Evolutionary conservation across 345 rosid genomes (phyloP).

Genomic region (Eucalyptus sideroxylon): DNA sequence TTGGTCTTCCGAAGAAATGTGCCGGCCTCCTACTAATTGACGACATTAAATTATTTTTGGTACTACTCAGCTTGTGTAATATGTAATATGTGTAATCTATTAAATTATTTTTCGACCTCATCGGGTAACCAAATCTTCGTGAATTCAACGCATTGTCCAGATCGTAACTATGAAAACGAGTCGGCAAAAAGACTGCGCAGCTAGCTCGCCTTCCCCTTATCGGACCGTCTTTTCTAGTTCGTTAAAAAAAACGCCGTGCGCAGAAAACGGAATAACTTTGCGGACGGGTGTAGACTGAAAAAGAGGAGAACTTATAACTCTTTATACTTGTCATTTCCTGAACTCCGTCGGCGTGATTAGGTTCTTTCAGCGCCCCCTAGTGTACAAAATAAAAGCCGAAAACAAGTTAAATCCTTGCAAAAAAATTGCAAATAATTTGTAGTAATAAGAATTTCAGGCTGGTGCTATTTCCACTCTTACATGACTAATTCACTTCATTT

Average conservation of each 20-base stretch:
- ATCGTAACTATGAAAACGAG: not conserved
- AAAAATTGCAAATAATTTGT: not conserved
- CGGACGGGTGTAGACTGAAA: accelerated
- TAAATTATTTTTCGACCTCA: not conserved
- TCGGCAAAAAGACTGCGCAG: not conserved
- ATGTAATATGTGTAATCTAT: too few relatives aligned
- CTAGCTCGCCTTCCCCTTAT: not conserved
- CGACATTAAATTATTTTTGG: not conserved
- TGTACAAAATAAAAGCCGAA: not conserved
- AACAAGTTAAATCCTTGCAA: not conserved
- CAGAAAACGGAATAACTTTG: not conserved
- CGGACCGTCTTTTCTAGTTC: not conserved
- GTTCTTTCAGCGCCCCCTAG: not conserved
- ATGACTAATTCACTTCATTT: not conserved
- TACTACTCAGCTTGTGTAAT: not conserved
- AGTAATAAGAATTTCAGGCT: not conserved
- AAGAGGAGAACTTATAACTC: not conserved
- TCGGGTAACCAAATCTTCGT: not conserved
- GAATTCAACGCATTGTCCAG: not conserved
- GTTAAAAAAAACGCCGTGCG: accelerated
- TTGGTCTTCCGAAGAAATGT: not conserved
- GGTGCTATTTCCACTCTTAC: not conserved
- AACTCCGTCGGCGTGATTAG: not conserved
- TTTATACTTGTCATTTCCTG: not conserved
- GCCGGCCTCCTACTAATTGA: not conserved